These are phyloP conservation scores for Nicotiana rustica DNA, from an alignment of 305 asterid species.

Conservation along the genomic window DNA sequence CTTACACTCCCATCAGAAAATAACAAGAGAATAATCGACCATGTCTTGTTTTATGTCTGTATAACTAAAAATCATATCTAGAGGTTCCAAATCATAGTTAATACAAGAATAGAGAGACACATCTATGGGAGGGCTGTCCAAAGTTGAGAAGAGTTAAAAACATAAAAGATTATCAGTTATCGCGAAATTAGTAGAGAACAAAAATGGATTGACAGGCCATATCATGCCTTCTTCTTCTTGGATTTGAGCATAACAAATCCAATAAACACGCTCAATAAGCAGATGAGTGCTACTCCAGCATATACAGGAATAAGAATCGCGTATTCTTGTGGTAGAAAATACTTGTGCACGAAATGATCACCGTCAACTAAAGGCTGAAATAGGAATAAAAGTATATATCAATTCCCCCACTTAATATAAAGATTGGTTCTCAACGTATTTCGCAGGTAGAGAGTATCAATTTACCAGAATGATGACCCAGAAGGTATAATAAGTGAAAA, in stretches of 20 bases:
- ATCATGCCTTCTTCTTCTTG: conserved; percentile 73
- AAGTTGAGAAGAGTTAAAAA: not conserved
- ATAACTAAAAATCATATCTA: not conserved
- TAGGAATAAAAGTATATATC: conserved; percentile 11
- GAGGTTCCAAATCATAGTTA: not conserved
- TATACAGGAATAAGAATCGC: conserved; percentile 82
- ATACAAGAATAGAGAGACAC: not conserved
- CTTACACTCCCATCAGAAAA: too few species aligned
- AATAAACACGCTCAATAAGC: conserved; percentile 71
- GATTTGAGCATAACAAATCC: conserved; percentile 90
- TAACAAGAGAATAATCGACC: too few species aligned
- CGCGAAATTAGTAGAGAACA: not conserved
- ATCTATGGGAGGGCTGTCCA: not conserved
- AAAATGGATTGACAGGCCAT: not conserved
- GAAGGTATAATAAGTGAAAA: conserved; percentile 90
- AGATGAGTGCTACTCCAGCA: conserved; percentile 66
- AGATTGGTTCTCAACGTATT: not conserved
- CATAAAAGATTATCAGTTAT: not conserved
- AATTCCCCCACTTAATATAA: not conserved
- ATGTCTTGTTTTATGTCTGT: too few species aligned
- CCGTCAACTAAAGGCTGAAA: conserved; percentile 92
- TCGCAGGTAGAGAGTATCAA: conserved; percentile 33
- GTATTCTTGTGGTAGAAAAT: conserved; percentile 89
- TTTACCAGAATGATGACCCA: conserved; percentile 92
- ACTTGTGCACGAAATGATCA: conserved; percentile 86